Base-by-base conservation (phyloP, 768 basidiomycete species). In the Kwoniella botswanensis region DNA sequence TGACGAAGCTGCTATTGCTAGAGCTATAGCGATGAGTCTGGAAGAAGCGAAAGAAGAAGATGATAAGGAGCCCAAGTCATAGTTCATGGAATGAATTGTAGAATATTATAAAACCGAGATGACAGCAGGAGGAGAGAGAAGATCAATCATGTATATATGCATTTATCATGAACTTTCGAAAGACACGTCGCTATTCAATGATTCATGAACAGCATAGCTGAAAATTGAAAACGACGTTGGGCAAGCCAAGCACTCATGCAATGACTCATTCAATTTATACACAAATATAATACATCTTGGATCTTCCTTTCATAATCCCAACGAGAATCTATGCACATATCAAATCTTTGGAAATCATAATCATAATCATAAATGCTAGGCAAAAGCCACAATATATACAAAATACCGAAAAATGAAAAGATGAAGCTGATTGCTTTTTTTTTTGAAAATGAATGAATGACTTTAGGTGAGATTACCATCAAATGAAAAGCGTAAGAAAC, bases 1-100 rank as follows among this genome's bases (percentile, higher is more conserved):
- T 70, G 93, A 95, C 78, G 95, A 97, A 74, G 94, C 90, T 65
- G 94, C 91, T 42, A 98, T 98, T 80, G 89, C 90, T 57, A 86
- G 89, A 57, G 97, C 96, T 15, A 98, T 97, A 75, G 90, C 89
- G 83, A 93, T 96, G 93, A 96, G 94, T 80, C 91, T 96, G 74
- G 74, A 82, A 68, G 75, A 82, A 50, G 56, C 63, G 18, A 59
- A 77, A 29, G 67, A 66, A 9, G 65, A 73, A 26, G 71, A 78
- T 18, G 76, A 76, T 44, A 73, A 83, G 68, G 74, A 75, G 60
- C 69, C 77, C 35, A 75, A 81, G 70, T 70, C 60, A 53, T 63
- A 54, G 42, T 21, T 35, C 35, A 35, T 35, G 7, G 35, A 35
- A 35, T 35, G 6, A 35, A 35, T 35, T 35, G 35, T 35, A 35